phyloP scores from a whole-genome alignment of 2,329 filamentous ascomycete species.

The Xylogone sp. region DNA sequence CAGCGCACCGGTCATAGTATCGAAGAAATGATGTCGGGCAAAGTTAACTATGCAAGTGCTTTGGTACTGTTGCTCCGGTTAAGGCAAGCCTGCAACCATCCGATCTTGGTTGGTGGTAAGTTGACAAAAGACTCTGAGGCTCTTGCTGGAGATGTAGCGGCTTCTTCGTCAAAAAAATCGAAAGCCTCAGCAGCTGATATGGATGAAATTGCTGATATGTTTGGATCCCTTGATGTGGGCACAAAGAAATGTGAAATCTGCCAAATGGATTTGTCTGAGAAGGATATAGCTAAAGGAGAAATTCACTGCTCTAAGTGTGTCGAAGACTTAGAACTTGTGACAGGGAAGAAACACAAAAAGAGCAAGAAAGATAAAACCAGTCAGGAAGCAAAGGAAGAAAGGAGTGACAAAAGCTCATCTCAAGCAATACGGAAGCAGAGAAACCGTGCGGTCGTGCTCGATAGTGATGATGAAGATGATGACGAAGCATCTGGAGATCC shows the following conservation, averaged over 20 bases:
- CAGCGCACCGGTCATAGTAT: constrained; percentile 82
- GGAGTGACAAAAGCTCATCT: constrained; percentile 25
- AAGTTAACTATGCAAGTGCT: constrained; percentile 88
- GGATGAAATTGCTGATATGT: constrained; percentile 80
- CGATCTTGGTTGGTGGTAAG: constrained; percentile 80
- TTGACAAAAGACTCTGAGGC: constrained; percentile 86
- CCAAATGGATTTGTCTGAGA: constrained; percentile 25
- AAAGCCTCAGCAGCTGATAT: constrained; percentile 53
- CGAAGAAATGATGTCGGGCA: constrained; percentile 80
- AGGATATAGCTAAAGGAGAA: constrained; percentile 34
- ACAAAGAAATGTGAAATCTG: constrained; percentile 30
- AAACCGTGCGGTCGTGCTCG: constrained; percentile 54
- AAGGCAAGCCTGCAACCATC: constrained; percentile 92
- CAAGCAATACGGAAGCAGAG: constrained; percentile 43
- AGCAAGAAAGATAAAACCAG: constrained; percentile 32
- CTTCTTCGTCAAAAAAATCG: constrained; percentile 34
- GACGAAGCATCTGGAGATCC: constrained; percentile 40
- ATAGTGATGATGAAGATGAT: constrained; percentile 61
- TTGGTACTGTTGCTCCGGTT: constrained; percentile 87
- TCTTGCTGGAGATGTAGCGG: constrained; percentile 58
- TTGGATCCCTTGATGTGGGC: constrained; percentile 68
- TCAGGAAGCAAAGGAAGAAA: constrained; percentile 32
- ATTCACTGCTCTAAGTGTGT: constrained; percentile 72
- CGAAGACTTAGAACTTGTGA: constrained; percentile 64
- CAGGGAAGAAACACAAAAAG: constrained; percentile 39